Conservation (phyloP, 2,329 filamentous ascomycete genomes). For the Daldinia sp. region DNA sequence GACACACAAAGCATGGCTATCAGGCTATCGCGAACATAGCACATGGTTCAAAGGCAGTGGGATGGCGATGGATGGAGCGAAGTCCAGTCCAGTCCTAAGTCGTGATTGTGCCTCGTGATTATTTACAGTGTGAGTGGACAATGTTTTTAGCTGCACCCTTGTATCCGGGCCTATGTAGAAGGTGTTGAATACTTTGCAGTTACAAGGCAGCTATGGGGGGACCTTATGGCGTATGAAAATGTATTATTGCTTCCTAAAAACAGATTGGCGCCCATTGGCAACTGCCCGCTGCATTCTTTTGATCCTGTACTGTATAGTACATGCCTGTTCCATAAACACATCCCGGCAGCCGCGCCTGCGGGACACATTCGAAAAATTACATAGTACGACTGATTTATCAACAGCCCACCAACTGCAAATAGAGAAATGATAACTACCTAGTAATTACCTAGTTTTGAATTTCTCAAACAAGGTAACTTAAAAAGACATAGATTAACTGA, state of each 20-base stretch:
- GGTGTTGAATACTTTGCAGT: constrained; percentile 23
- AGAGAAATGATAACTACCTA: background rate
- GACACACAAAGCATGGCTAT: constrained; percentile 30
- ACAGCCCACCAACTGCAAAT: background rate
- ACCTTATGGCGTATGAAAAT: background rate
- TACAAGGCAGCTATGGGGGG: no score
- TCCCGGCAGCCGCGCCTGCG: constrained; percentile 30
- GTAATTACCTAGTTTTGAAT: background rate
- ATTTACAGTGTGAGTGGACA: constrained; percentile 45
- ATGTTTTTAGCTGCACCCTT: constrained; percentile 31
- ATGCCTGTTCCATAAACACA: constrained; percentile 5
- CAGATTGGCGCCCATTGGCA: background rate
- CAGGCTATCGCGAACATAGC: constrained; percentile 28
- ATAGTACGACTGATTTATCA: constrained; percentile 15
- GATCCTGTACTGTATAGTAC: background rate
- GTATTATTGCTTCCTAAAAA: constrained; percentile 2
- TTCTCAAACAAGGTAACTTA: no score
- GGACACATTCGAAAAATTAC: constrained; percentile 29
- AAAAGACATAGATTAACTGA: background rate
- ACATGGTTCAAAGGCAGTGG: constrained; percentile 29
- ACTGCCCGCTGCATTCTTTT: no score
- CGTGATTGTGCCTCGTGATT: constrained; percentile 49
- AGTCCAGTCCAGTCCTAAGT: constrained; percentile 36
- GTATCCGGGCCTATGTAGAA: constrained; percentile 24
- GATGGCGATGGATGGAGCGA: constrained; percentile 18